phyloP scores from a whole-genome alignment of 1,284 basidiomycete genomes.

The Puccinia novopanici region DNA sequence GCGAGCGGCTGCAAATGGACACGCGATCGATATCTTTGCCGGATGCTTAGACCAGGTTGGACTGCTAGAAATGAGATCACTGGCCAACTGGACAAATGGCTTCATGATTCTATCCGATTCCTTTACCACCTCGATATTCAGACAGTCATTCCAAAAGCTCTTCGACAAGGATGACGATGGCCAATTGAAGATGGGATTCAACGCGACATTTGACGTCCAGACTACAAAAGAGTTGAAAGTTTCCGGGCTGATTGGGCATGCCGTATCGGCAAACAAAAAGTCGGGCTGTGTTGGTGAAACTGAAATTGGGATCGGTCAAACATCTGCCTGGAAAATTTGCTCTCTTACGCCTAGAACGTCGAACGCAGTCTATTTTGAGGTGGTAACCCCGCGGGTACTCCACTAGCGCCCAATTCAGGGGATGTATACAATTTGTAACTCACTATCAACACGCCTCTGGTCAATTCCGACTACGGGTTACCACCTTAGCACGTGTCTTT shows the following conservation, averaged over 20 bases:
- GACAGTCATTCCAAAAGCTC: conserved; percentile 91
- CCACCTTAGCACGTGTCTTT: conserved; percentile 94
- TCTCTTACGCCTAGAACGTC: conserved; percentile 84
- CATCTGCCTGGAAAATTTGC: conserved; percentile 99
- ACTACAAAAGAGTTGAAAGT: conserved; percentile 99
- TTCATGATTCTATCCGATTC: conserved; percentile 95
- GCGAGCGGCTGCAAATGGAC: conserved; percentile 89
- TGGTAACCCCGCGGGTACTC: conserved; percentile 96
- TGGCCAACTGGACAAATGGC: conserved; percentile 93
- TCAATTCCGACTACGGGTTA: conserved; percentile 89
- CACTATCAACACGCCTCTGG: conserved; percentile 98
- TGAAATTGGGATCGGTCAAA: conserved; percentile 97
- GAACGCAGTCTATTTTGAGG: conserved; percentile 94
- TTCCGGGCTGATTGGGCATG: conserved; percentile 95
- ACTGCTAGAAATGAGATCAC: conserved; percentile 92
- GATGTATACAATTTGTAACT: conserved; percentile 96
- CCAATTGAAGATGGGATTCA: conserved; percentile 94
- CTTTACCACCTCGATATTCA: conserved; percentile 98
- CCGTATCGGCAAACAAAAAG: conserved; percentile 95
- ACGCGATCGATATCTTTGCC: conserved; percentile 91
- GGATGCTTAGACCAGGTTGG: conserved; percentile 98
- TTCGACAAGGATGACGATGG: conserved; percentile 94
- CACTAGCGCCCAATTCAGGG: conserved; percentile 84
- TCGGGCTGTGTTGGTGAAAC: conserved; percentile 96
- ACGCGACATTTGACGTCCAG: conserved; percentile 96